Base-by-base conservation (phyloP, 2,329 filamentous ascomycete species). In the Fusarium ramigenum region DNA sequence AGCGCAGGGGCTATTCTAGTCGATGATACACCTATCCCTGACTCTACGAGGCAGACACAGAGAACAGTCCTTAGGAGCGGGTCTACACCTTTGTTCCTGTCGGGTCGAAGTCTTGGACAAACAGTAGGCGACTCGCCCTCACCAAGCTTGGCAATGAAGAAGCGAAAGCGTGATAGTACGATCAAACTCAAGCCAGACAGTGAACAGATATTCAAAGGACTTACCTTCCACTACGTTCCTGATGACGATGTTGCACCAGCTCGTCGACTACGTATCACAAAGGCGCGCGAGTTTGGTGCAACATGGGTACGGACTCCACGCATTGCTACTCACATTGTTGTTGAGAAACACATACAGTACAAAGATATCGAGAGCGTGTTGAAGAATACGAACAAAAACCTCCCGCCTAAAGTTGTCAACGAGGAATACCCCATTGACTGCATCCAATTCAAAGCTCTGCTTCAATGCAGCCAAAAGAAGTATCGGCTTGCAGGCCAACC, bases 161-260 rank as follows among this genome's bases (percentile, higher is more conserved):
- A 88, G 75, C 83, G 86, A 44, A 90, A 89, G 78, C 80, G 83
- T 60, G 77, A 84, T 46, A 67, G 78, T 3, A 69, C 79, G 5
- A 66, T 86, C 28, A 86, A 85, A 56, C 69, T 85, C 25, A 83
- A 88, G 2, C 86, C 89, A 0, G 86, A 89, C 68, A 79, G 81
- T 2, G 81, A 88, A 63, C 86, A 88, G 73, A 85, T 93, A 9
- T 91, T 95, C 78, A 86, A 83, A 49, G 87, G 83, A 0, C 80
- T 93, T n/a, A 80, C 83, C 0, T 92, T 94, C 72, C 93, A 90
- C 82, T 97, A 96, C 79, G 89, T 97, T 10, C 96, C 95, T 0
- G 93, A 96, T 73, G 90, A 94, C 72, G 92, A 96, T 71, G 87
- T 93, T 52, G 89, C 91, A 37, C 87, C 88, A 16, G 85, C 88